Evolutionary conservation across 2,329 filamentous ascomycete species (phyloP).

Genomic region (Aureobasidium vineae): DNA sequence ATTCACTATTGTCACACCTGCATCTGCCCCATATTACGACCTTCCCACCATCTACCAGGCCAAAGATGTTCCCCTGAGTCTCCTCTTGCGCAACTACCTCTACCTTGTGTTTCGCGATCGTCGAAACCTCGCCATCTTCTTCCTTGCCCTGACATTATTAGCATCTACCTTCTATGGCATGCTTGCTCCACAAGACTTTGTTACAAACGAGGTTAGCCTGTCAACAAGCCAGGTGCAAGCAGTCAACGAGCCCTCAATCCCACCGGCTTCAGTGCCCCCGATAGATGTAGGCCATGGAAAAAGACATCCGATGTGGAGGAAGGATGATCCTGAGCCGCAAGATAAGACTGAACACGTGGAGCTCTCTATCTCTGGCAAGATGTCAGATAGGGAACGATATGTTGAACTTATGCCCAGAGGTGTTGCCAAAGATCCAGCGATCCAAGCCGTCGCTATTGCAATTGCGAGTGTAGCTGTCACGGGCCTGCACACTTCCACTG

Average conservation of each 20-base stretch:
- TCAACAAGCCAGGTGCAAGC: not conserved
- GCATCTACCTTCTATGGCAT: not conserved
- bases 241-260: not conserved
- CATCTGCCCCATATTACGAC: constrained; percentile 7
- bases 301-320: constrained; percentile 1
- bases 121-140: constrained; percentile 27
- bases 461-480: not conserved
- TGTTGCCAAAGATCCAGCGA: too few relatives aligned
- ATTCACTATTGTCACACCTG: not conserved
- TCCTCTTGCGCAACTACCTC: constrained; percentile 55
- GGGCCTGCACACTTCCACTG: not conserved
- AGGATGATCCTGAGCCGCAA: not conserved
- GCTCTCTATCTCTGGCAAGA: not conserved
- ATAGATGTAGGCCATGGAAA: constrained; percentile 6
- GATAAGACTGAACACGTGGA: not conserved
- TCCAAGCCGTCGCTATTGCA: not conserved
- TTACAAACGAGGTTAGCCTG: too few relatives aligned
- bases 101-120: constrained; percentile 53
- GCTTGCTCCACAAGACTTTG: not conserved
- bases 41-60: constrained; percentile 37
- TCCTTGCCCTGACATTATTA: not conserved
- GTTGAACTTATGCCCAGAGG: not conserved
- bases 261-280: too few relatives aligned
- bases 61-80: constrained; percentile 52
- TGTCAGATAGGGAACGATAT: too few relatives aligned